These are phyloP conservation scores for Pholiota adiposa DNA, from an alignment of 1,284 basidiomycete species.

Conservation along the genomic window DNA sequence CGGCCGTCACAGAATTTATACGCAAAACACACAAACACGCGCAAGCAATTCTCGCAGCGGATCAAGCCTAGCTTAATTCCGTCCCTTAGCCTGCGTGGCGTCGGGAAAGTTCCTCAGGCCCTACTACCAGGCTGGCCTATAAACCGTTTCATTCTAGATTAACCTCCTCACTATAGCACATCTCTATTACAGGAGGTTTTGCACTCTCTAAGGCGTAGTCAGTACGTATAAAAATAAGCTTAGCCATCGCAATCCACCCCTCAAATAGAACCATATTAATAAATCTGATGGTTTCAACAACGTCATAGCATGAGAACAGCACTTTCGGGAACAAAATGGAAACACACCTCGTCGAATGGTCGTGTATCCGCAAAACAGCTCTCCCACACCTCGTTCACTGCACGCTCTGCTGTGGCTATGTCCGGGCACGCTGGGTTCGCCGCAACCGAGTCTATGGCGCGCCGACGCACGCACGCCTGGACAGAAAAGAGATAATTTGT, in stretches of 20 bases:
- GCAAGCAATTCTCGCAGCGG: constrained; percentile 24
- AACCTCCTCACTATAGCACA: background rate
- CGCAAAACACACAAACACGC: constrained; percentile 24
- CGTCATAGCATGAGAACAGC: constrained; percentile 18
- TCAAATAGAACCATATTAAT: constrained; percentile 28
- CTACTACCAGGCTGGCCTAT: background rate
- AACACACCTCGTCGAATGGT: constrained; percentile 94
- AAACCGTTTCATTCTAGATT: background rate
- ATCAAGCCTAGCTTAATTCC: constrained; percentile 13
- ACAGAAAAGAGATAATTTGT: constrained; percentile 4
- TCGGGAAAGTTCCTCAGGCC: background rate
- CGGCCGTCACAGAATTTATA: constrained; percentile 21
- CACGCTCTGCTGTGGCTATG: constrained; percentile 78
- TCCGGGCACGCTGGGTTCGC: constrained; percentile 85
- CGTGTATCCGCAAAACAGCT: constrained; percentile 95
- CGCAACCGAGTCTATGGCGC: constrained; percentile 83
- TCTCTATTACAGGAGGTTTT: background rate
- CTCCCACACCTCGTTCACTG: constrained; percentile 96
- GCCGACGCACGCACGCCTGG: constrained; percentile 87
- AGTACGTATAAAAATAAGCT: background rate
- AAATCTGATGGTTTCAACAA: constrained; percentile 27
- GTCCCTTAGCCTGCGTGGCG: background rate
- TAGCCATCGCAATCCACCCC: background rate
- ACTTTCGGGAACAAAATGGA: background rate
- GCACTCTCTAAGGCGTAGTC: background rate